Percentiles rank a stretch among this genome's conserved stretches.
Conservation (phyloP, 805 yeast species). For the Spathaspora boniae region DNA sequence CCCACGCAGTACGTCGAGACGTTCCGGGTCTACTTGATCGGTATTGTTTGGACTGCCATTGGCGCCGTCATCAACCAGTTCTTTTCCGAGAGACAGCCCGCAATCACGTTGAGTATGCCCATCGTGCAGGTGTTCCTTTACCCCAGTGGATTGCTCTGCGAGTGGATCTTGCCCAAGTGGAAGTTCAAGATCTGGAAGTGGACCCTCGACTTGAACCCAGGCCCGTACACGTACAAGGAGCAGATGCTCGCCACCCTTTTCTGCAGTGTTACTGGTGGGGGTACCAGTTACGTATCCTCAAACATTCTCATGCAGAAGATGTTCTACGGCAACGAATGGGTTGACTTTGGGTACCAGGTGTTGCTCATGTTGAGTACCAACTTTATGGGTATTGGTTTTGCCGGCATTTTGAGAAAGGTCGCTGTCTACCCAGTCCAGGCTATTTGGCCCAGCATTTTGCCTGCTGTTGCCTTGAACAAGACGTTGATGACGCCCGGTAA, state of each 20-base stretch:
- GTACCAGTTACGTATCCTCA: constrained; percentile 21
- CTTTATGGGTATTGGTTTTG: constrained; percentile 28
- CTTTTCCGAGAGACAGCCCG: constrained; percentile 51
- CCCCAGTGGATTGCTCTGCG: constrained; percentile 39
- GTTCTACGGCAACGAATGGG: constrained; percentile 24
- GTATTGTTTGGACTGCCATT: constrained; percentile 46
- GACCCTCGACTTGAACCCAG: constrained; percentile 33
- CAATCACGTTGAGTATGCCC: constrained; percentile 37
- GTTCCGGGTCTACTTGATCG: constrained; percentile 48
- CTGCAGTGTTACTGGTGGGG: constrained; percentile 30
- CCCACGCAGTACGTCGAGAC: constrained; percentile 36
- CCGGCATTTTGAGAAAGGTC: constrained; percentile 26
- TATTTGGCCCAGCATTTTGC: constrained; percentile 27
- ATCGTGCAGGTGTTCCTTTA: constrained; percentile 44
- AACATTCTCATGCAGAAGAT: constrained; percentile 23
- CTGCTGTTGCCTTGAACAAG: constrained; percentile 27
- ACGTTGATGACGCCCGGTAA: constrained; percentile 22
- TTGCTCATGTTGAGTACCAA: constrained; percentile 20
- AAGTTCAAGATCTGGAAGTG: constrained; percentile 18
- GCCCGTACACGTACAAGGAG: constrained; percentile 63
- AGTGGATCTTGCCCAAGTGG: constrained; percentile 35
- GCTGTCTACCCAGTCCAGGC: constrained; percentile 22
- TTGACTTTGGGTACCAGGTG: constrained; percentile 21
- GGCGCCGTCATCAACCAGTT: constrained; percentile 56
- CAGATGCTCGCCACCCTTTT: constrained; percentile 59